Percentiles rank a stretch among this genome's conserved stretches.
Evolutionary conservation across 768 basidiomycete species (phyloP).

Genomic region (Naematelia aurantialba): DNA sequence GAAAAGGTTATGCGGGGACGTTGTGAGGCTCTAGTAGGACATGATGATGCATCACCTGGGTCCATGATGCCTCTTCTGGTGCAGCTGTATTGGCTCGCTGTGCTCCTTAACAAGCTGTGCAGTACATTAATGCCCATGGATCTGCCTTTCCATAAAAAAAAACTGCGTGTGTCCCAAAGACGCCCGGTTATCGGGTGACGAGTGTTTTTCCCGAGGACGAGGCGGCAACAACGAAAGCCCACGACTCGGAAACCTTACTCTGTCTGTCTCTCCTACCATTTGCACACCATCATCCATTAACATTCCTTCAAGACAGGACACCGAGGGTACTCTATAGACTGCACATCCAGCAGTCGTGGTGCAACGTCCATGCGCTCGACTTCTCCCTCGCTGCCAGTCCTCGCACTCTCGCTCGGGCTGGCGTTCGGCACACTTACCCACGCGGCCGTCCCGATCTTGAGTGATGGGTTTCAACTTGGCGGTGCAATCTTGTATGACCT

Average conservation of each 20-base stretch:
- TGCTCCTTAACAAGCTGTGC: no score
- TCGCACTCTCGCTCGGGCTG: not conserved
- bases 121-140: no score
- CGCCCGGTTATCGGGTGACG: no score
- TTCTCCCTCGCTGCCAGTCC: not conserved
- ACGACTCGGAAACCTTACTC: no score
- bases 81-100: no score
- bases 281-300: no score
- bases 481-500: not conserved
- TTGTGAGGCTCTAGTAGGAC: not conserved
- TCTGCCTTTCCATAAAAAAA: no score
- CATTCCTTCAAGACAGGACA: no score
- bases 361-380: not conserved
- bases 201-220: no score
- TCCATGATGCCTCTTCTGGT: not conserved
- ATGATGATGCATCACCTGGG: slow-evolving; percentile 8
- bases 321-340: not conserved
- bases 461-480: not conserved
- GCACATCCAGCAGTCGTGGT: not conserved
- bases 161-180: no score
- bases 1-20: not conserved
- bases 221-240: no score
- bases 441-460: slow-evolving; percentile 3
- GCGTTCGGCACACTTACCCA: not conserved
- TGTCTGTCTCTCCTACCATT: no score